Evolutionary conservation across 495 filamentous ascomycete genomes (phyloP).

Genomic region (Rusavskia elegans): DNA sequence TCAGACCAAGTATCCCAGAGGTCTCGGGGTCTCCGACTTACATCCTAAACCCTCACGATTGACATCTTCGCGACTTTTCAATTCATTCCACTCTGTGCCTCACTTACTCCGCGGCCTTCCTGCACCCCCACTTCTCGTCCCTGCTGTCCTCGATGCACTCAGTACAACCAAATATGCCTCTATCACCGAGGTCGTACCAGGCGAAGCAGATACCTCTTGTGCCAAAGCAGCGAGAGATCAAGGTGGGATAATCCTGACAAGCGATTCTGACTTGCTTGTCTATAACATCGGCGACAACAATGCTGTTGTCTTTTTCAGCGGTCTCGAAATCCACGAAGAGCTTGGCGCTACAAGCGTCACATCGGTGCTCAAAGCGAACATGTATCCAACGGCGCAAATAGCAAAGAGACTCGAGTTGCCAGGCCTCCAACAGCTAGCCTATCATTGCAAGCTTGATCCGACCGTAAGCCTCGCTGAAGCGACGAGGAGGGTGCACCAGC

Average conservation of each 20-base stretch:
- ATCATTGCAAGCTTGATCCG: constrained; percentile 21
- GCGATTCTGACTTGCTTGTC: constrained; percentile 61
- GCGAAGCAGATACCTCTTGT: constrained; percentile 59
- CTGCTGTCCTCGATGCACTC: constrained; percentile 50
- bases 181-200: constrained; percentile 40
- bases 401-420: neutral
- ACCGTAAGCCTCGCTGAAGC: constrained; percentile 18
- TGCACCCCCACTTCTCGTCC: constrained; percentile 47
- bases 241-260: constrained; percentile 40
- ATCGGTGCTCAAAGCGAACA: constrained; percentile 19
- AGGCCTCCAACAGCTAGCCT: constrained; percentile 4
- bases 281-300: constrained; percentile 44
- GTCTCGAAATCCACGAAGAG: constrained; percentile 17
- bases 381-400: constrained; percentile 23
- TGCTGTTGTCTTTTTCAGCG: constrained; percentile 41
- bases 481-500: constrained; percentile 12
- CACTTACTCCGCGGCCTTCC: constrained; percentile 23
- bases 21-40: neutral
- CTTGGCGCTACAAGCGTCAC: neutral
- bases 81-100: constrained; percentile 1
- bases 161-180: constrained; percentile 27
- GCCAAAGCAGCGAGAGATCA: constrained; percentile 34
- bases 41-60: constrained; percentile 1
- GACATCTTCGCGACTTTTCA: neutral
- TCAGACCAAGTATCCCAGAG: constrained; percentile 8